A percentile compares a stretch with the other conserved stretches of the same genome.
Conservation (phyloP, 805 yeast genomes). For the Candida orba region DNA sequence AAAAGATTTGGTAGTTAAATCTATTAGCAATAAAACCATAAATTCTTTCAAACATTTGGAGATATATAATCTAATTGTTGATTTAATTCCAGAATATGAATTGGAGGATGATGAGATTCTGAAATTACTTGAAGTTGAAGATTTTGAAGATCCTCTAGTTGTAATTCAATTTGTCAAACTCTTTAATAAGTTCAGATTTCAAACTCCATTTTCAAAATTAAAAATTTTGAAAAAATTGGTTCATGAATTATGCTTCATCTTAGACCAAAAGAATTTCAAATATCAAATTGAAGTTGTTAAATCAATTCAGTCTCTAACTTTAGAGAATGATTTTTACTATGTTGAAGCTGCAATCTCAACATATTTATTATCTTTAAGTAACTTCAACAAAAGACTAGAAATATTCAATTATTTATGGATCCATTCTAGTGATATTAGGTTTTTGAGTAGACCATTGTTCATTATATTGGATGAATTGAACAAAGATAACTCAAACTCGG, state of each 20-base stretch:
- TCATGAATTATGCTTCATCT: constrained; percentile 15
- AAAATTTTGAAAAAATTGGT: constrained; percentile 14
- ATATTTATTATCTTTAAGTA: constrained; percentile 37
- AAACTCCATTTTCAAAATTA: constrained; percentile 19
- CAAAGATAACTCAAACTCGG: constrained; percentile 23
- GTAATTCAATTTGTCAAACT: constrained; percentile 26
- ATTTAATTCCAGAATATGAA: constrained; percentile 37
- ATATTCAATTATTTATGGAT: constrained; percentile 70
- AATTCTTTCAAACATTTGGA: constrained; percentile 26
- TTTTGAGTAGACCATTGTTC: constrained; percentile 56
- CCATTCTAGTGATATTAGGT: constrained; percentile 49
- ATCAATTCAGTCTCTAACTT: constrained; percentile 53
- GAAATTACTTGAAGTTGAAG: constrained; percentile 15
- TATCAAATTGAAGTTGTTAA: constrained; percentile 68
- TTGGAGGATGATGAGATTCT: constrained; percentile 32
- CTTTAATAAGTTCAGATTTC: constrained; percentile 24
- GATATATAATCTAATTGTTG: constrained; percentile 30
- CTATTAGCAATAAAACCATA: constrained; percentile 14
- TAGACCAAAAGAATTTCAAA: constrained; percentile 16
- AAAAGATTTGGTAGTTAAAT: constrained; percentile 21
- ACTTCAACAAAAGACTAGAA: constrained; percentile 35
- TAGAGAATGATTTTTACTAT: constrained; percentile 42
- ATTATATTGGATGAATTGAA: constrained; percentile 58
- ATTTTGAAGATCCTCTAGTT: constrained; percentile 8
- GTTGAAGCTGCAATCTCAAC: constrained; percentile 70